phyloP scores from a whole-genome alignment of 1,139 yeast genomes.

The Diutina siamensis region DNA sequence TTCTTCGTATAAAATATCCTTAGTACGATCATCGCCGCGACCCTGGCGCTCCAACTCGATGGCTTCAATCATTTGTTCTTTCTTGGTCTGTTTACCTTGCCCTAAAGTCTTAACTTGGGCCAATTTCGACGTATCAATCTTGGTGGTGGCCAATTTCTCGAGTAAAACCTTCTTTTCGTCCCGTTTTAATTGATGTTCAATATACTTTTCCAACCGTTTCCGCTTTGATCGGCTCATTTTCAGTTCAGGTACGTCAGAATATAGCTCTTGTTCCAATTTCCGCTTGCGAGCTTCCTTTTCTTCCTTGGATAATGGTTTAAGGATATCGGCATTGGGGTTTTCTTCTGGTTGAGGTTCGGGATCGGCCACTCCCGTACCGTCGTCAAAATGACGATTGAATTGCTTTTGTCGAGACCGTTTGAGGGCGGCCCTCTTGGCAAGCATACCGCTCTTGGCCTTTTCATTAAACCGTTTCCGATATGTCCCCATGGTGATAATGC shows the following conservation, averaged over 20 bases:
- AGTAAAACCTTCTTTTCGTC: conserved; percentile 78
- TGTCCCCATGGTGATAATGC: conserved; percentile 54
- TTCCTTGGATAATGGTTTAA: conserved; percentile 37
- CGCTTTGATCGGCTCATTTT: conserved; percentile 65
- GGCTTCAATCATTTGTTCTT: conserved; percentile 67
- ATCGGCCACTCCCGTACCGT: conserved; percentile 14
- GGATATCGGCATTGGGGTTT: conserved; percentile 53
- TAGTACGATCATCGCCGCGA: conserved; percentile 52
- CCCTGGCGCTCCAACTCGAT: conserved; percentile 65
- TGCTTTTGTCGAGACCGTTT: conserved; percentile 60
- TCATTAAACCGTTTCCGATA: conserved; percentile 74
- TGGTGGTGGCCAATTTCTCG: conserved; percentile 59
- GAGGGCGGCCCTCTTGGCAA: conserved; percentile 66
- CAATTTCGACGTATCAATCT: conserved; percentile 58
- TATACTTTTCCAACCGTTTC: conserved; percentile 67
- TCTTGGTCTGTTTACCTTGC: conserved; percentile 59
- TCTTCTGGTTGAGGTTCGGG: conserved; percentile 6
- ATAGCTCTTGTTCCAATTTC: conserved; percentile 45
- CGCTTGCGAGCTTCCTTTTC: conserved; percentile 60
- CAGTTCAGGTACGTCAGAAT: conserved; percentile 45
- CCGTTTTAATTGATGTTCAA: conserved; percentile 79
- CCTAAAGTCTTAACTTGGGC: conserved; percentile 72
- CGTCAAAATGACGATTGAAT: conserved; percentile 35
- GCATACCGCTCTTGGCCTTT: conserved; percentile 77
- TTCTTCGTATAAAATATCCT: conserved; percentile 58